Base-by-base conservation (phyloP, 306 rosid species). In the Crotalaria pallida region DNA sequence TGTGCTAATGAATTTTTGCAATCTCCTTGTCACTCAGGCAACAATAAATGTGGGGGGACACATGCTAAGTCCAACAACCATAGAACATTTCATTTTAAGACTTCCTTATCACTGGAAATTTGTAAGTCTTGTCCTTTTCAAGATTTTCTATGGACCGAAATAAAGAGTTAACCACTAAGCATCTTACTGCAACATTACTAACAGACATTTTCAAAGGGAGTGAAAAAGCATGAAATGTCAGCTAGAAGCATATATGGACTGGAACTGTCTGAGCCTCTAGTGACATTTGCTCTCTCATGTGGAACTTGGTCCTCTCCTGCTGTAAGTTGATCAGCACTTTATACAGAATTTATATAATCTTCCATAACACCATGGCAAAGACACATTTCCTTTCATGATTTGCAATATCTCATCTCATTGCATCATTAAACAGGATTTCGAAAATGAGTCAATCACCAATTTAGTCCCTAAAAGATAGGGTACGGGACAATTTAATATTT, bases 231-330 rank as follows among this genome's bases (percentile, higher is more conserved):
- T 49, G 88, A 86, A 84, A 87, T 85, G 86, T 77, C 84, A 23
- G 83, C 85, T 47, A 91, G 92, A 83, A 88, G 91, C 80, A 75
- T 73, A 49, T 88, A 77, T 50, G 91, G 89, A 33, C 64, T 94
- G 80, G 99, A 94, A 83, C 58, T 94, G 59, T 87, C 99, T n/a
- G 99, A 94, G 76, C 97, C 99, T 3, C 75, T 94, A 57, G 96
- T 94, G 23, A 94, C 99, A 59, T 94, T 87, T 74, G 99, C 99
- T 34, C 91, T 94, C 36, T 94, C 96, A 65, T 81, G 92, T 83
- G 99, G 99, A 76, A 94, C 97, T 72, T 91, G 96, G 97, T 94
- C 99, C 63, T 94, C 99, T 73, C 99, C 99, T 36, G 91, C 91
- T 65, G 99, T 94, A 91, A 87, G 97, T 87, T 76, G 51, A 47